Base-by-base conservation (phyloP, 73 alveolate species). In the Paramecium caudatum region DNA sequence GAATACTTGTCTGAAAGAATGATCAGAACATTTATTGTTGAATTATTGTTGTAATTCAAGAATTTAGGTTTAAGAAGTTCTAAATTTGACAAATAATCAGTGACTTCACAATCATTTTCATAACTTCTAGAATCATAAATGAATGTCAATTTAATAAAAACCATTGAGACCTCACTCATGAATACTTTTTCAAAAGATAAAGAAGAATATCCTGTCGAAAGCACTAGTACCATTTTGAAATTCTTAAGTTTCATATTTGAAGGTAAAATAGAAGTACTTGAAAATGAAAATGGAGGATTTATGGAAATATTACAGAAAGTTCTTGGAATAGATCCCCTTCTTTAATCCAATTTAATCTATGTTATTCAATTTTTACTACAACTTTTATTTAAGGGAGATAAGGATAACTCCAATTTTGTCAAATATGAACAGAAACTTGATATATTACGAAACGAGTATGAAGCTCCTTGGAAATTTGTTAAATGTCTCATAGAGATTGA, bases 21-120 rank as follows among this genome's bases (percentile, higher is more conserved):
- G 50, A 32, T 68, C 2, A 34, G 50, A 32, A 68, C 84, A 12
- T 34, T 68, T 32, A 37, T 68, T 1, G 21, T 68, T 13, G 50
- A 68, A 13, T 16, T 68, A 32, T 16, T 68, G 21, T 23, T 68
- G 7, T 68, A 68, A 68, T 37, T 68, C 8, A 68, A 68, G 9
- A 68, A 68, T 23, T 37, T 68, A 3, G 84, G 84, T 32, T 68
- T 68, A 68, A 68, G 84, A 68, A 34, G 39, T 34, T 43, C 84
- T 37, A 32, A 2, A 13, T 34, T 68, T 32, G 50, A 32, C 10
- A 68, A 49, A 32, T 34, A 32, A 68, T 13, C 25, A 34, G 47
- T 68, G 15, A 25, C 61, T 8, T 34, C 84, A 25, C 37, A 68
- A 68, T 10, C 84, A 12, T 37, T 68, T 16, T 13, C 17, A 13